Conservation (phyloP, 129 eudicot species). For the Tagetes patula region DNA sequence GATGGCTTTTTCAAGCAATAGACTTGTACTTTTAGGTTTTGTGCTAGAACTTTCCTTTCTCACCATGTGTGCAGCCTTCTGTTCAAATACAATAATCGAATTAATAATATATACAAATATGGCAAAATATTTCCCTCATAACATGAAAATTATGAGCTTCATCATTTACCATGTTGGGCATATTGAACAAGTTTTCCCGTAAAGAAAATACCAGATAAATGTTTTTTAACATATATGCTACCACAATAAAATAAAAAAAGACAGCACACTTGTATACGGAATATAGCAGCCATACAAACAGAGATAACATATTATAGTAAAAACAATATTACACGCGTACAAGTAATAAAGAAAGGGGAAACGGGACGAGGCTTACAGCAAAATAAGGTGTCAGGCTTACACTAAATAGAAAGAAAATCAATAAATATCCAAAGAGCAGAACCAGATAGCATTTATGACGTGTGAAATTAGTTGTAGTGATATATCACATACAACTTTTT, state of each 20-base stretch:
- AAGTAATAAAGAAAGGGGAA: constrained; percentile 1
- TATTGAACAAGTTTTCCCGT: not conserved
- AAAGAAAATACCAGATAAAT: constrained; percentile 2
- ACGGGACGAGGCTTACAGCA: constrained; percentile 4
- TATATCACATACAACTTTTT: constrained; percentile 2
- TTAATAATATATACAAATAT: constrained; percentile 21
- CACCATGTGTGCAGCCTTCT: constrained; percentile 54
- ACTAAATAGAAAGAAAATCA: constrained; percentile 6
- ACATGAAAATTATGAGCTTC: constrained; percentile 6
- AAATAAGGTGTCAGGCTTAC: constrained; percentile 6
- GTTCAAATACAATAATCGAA: constrained; percentile 29
- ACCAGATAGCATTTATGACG: not conserved
- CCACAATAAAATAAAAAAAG: not conserved
- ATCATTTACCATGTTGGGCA: constrained; percentile 14
- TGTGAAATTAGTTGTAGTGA: constrained; percentile 16
- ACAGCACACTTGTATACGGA: not conserved
- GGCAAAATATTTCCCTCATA: constrained; percentile 8
- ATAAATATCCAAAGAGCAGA: constrained; percentile 7
- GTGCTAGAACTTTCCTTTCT: constrained; percentile 78
- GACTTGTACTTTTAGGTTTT: constrained; percentile 46
- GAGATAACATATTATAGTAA: constrained; percentile 4
- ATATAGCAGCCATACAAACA: constrained; percentile 8
- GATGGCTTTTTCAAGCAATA: constrained; percentile 80
- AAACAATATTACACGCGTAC: not conserved
- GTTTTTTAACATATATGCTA: constrained; percentile 15